Conservation (phyloP, 2,329 filamentous ascomycete species). For the Fusarium chuoi region DNA sequence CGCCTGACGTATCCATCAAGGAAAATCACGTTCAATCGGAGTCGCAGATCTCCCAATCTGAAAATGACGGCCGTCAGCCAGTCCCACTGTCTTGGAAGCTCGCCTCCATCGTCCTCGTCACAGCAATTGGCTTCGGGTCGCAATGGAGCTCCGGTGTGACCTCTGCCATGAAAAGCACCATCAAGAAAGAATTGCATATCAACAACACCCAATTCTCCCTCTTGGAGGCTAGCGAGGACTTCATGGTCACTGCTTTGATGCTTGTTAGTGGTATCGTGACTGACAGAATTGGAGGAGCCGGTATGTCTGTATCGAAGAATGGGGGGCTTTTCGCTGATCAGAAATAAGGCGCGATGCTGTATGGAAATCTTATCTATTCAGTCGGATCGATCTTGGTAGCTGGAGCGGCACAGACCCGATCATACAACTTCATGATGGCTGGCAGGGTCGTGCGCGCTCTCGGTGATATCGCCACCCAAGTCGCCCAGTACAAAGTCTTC, state of each 20-base stretch:
- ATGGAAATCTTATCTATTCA: slow-evolving; percentile 66
- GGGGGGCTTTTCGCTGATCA: rapidly evolving
- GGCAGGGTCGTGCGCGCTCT: slow-evolving; percentile 65
- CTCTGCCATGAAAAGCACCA: slow-evolving; percentile 67
- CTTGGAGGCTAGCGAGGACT: slow-evolving; percentile 68
- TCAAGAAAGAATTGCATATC: slow-evolving; percentile 68
- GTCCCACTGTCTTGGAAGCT: slow-evolving; percentile 34
- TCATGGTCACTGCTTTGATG: slow-evolving; percentile 67
- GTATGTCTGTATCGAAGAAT: slow-evolving; percentile 7
- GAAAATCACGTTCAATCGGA: neutral
- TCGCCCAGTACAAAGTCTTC: slow-evolving; percentile 72
- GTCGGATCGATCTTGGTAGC: slow-evolving; percentile 68
- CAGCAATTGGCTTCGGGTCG: slow-evolving; percentile 65
- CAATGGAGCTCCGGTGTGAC: slow-evolving; percentile 68
- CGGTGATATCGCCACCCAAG: slow-evolving; percentile 70
- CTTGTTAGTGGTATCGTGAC: slow-evolving; percentile 64
- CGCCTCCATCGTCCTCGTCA: slow-evolving; percentile 57
- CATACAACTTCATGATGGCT: slow-evolving; percentile 68
- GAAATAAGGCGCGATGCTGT: slow-evolving; percentile 49
- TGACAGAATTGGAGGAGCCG: slow-evolving; percentile 66
- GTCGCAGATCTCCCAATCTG: neutral
- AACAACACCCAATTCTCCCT: slow-evolving; percentile 68
- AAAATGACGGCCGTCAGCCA: neutral
- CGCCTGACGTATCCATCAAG: neutral
- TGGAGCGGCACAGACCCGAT: slow-evolving; percentile 62